Conservation (phyloP, 768 basidiomycete species). For the Lactarius hatsudake region DNA sequence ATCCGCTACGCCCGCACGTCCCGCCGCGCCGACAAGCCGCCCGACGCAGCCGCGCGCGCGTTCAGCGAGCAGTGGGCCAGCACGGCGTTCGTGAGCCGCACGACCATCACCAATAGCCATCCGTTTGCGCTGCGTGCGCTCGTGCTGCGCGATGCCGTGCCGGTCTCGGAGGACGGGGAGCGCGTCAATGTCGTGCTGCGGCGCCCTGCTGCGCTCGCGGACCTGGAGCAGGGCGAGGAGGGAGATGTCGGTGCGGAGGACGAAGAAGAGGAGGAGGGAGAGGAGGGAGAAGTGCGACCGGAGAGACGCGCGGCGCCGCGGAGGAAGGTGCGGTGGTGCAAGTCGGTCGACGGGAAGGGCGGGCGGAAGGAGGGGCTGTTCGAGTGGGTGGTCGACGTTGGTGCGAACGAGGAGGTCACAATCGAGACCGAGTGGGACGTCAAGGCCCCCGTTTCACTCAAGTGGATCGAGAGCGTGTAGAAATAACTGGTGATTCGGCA, state of each 20-base stretch:
- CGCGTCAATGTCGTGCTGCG: conserved; percentile 45
- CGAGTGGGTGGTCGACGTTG: conserved; percentile 51
- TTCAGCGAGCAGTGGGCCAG: conserved; percentile 46
- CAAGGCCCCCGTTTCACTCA: conserved; percentile 39
- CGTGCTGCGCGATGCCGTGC: conserved; percentile 46
- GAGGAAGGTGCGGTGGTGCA: conserved; percentile 37
- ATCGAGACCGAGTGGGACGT: conserved; percentile 55
- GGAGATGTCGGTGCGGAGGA: conserved; percentile 31
- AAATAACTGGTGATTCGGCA: not conserved
- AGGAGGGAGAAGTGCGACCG: not conserved
- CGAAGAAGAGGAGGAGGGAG: conserved; percentile 25
- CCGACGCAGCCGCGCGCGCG: conserved; percentile 35
- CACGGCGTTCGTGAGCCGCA: conserved; percentile 41
- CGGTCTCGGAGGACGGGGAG: conserved; percentile 40
- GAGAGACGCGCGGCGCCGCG: not conserved
- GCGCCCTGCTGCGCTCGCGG: conserved; percentile 47
- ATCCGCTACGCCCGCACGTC: conserved; percentile 42
- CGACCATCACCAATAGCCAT: conserved; percentile 48
- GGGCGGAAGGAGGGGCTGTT: conserved; percentile 55
- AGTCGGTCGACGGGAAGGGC: conserved; percentile 42
- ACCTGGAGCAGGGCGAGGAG: conserved; percentile 41
- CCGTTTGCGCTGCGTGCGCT: conserved; percentile 43
- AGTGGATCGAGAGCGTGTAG: conserved; percentile 29
- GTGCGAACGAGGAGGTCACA: conserved; percentile 41
- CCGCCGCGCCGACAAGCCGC: conserved; percentile 32